phyloP scores from a whole-genome alignment of 768 basidiomycete species.

The Mycena leptocephala region DNA sequence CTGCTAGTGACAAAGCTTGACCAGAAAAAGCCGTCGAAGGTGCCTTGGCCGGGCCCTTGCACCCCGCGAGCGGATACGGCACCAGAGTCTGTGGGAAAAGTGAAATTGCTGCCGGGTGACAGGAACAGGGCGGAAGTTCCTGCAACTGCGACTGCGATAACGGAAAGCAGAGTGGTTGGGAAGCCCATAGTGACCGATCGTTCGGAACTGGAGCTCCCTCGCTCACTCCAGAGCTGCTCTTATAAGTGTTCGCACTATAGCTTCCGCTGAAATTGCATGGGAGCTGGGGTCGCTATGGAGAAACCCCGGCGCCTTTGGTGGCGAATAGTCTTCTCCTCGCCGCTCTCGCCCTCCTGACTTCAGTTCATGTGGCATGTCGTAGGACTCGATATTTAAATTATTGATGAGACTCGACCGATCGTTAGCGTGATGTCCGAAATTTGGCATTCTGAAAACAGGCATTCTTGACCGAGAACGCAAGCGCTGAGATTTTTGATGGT shows the following conservation, averaged over 20 bases:
- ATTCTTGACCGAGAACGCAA: no score
- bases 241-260: slow-evolving; percentile 8
- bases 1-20: slow-evolving; percentile 13
- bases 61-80: slow-evolving; percentile 25
- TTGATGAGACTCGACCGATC: no score
- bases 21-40: slow-evolving; percentile 33
- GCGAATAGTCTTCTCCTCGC: neutral
- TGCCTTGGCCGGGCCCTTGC: slow-evolving; percentile 23
- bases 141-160: slow-evolving; percentile 13
- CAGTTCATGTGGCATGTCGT: no score
- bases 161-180: slow-evolving; percentile 28
- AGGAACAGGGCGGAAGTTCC: slow-evolving; percentile 27
- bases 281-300: slow-evolving; percentile 11
- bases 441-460: no score
- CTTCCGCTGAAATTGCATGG: neutral
- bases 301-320: slow-evolving; percentile 36
- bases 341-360: no score
- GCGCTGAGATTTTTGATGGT: no score
- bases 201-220: neutral
- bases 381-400: no score
- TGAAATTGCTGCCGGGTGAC: slow-evolving; percentile 5
- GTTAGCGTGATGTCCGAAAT: no score
- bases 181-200: slow-evolving; percentile 17
- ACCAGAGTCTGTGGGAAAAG: neutral
- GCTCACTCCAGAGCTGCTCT: neutral